Base-by-base conservation (phyloP, 2,329 filamentous ascomycete genomes). In the Trichoderma sp. region DNA sequence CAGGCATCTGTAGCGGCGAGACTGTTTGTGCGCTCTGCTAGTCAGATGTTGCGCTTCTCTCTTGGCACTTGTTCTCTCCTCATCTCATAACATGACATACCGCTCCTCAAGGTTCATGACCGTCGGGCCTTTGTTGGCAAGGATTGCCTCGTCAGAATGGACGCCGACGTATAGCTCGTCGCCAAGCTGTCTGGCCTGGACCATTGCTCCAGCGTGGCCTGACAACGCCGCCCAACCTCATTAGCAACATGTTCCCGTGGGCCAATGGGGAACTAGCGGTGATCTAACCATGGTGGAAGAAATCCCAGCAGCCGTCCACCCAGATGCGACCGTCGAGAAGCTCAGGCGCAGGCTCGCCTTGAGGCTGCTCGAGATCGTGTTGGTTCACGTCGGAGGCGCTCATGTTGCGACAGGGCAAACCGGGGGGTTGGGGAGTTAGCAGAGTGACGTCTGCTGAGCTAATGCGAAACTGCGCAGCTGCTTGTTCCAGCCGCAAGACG, bases 271-370 rank as follows among this genome's bases (percentile, higher is more conserved):
- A 6, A 19, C 25, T 53, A 42, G 29, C 19, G 15, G 32, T 52
- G 13, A 64, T 73, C 82, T 72, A 79, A 93, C 92, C 95, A 78
- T 98, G 95, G 79, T 99, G 95, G 81, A 94, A 96, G 81, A 99
- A 99, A 83, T 99, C 95, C 82, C 97, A 99, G 84, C 95, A 99
- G 70, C 95, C 95, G 78, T 99, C 95, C 29, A 99, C 92, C 96
- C 96, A 99, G 75, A 99, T 92, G 72, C 94, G 89, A 74, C 92
- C 89, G 32, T 88, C 86, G 37, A 86, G 80, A 9, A 88, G 80
- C 77, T 86, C 83, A 39, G 84, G 82, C 64, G 84, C 85, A 54
- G 85, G 80, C 53, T 84, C 80, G 68, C 84, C 84, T 50, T 76
- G 72, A 32, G 76, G 75, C 42, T 67, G 71, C 69, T 75, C 71